Base-by-base conservation (phyloP, 768 basidiomycete genomes). In the Mycena metata region DNA sequence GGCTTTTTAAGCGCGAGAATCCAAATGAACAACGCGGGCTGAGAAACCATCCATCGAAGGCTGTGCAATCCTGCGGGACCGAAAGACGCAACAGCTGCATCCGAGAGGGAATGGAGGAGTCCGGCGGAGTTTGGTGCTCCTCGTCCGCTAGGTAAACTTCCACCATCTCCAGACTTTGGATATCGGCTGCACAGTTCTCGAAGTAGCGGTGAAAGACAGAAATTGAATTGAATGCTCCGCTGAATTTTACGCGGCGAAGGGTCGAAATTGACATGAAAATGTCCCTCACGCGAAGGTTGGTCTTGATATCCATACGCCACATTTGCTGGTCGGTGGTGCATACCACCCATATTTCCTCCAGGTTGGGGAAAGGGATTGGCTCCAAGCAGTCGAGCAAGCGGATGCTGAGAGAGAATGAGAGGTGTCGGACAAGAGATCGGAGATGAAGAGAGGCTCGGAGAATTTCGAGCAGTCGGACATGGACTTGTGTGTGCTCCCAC, bases 151-250 rank as follows among this genome's bases (percentile, higher is more conserved):
- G 30, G 30, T 30, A 23, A 21, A 41, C 21, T 8, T 56, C 15
- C 23, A 2, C 16, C 24, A 56, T 11, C n/a, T 13, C 21, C 21
- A 56, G 41, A 24, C 13, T 19, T 24, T 42, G 54, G 23, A 56
- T 41, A 8, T 21, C 1, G n/a, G 12, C 36, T 6, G 39, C 3
- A 35, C 54, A 56, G 11, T 56, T 23, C 0, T 39, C 36, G 23
- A 56, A 56, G 39, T 56, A 56, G 54, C 21, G 7, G 39, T 56
- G 36, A 12, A 56, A 23, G 7, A 42, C 21, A 12, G 54, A 56
- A 5, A 56, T 56, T 1, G 54, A 56, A 2, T 24, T 23, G 39
- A 56, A 41, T 19, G 7, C 2, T 41, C 54, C 54, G 9, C 8
- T 10, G 5, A 56, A 39, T 0, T 9, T 23, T 5, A 56, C 54